Conservation (phyloP, 2,329 filamentous ascomycete genomes). For the Penicillium psychrosexuale region DNA sequence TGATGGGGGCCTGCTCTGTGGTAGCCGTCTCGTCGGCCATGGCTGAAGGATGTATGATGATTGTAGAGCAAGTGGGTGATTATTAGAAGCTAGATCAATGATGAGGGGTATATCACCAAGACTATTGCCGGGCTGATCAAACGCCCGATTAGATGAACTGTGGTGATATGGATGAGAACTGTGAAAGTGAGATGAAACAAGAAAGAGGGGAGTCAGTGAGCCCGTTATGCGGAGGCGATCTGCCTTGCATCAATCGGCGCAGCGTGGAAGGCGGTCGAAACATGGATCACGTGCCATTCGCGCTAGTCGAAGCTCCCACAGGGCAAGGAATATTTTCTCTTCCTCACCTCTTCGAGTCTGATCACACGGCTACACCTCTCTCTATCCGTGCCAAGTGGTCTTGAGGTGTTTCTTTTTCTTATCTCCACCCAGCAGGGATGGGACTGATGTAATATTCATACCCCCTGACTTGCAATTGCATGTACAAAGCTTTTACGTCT, state of each 20-base stretch:
- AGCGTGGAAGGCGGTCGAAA: constrained; percentile 39
- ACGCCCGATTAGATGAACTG: neutral
- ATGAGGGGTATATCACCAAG: neutral
- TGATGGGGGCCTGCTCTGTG: constrained; percentile 70
- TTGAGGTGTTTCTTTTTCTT: constrained; percentile 24
- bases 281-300: constrained; percentile 15
- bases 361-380: constrained; percentile 1
- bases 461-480: constrained; percentile 29
- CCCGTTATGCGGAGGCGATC: constrained; percentile 6
- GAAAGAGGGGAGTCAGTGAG: neutral
- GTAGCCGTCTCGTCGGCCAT: constrained; percentile 44
- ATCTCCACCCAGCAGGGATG: constrained; percentile 33
- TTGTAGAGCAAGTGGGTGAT: constrained; percentile 13
- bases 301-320: constrained; percentile 28
- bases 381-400: constrained; percentile 20
- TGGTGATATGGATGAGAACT: neutral
- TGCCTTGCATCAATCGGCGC: constrained; percentile 17
- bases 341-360: constrained; percentile 7
- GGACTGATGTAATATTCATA: constrained; percentile 33
- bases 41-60: constrained; percentile 16
- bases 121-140: neutral
- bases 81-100: constrained; percentile 3
- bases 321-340: constrained; percentile 31
- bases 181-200: neutral
- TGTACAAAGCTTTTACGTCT: constrained; percentile 15